These are phyloP conservation scores for Metschnikowia corniflorae DNA, from an alignment of 805 yeast species.

Conservation along the genomic window DNA sequence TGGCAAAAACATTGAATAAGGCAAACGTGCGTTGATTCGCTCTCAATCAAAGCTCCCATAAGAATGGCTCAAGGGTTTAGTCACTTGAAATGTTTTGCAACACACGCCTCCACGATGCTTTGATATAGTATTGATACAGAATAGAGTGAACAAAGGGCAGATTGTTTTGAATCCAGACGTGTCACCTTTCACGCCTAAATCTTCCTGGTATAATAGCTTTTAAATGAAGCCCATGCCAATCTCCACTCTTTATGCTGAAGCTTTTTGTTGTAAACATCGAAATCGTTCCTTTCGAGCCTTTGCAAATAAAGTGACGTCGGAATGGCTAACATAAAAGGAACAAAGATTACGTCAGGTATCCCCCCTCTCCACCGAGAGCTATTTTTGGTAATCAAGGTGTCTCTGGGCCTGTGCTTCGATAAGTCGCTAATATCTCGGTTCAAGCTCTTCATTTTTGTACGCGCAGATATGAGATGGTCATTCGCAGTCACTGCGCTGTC, in stretches of 20 bases:
- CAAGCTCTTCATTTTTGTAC: slow-evolving; percentile 46
- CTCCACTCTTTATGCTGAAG: slow-evolving; percentile 58
- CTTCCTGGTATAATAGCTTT: slow-evolving; percentile 39
- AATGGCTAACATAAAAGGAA: slow-evolving; percentile 64
- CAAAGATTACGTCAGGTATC: slow-evolving; percentile 60
- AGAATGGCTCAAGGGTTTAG: too few species aligned
- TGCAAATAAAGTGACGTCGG: slow-evolving; percentile 64
- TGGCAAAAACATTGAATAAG: too few species aligned
- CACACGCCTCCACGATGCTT: not conserved
- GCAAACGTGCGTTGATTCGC: too few species aligned
- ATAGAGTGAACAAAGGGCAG: too few species aligned
- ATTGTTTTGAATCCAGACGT: too few species aligned
- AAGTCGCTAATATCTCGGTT: slow-evolving; percentile 33
- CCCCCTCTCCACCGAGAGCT: slow-evolving; percentile 40
- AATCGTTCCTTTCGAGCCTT: slow-evolving; percentile 58
- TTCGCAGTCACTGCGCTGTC: slow-evolving; percentile 73
- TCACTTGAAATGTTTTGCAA: too few species aligned
- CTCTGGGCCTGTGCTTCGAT: slow-evolving; percentile 22
- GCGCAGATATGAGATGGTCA: slow-evolving; percentile 72
- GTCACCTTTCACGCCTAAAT: too few species aligned
- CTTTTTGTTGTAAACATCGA: slow-evolving; percentile 50
- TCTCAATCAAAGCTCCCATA: too few species aligned
- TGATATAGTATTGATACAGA: slow-evolving; percentile 22
- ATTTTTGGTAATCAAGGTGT: slow-evolving; percentile 22
- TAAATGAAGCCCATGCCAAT: slow-evolving; percentile 58